Conservation (phyloP, 116 monocot species). For the Cymodocea nodosa region DNA sequence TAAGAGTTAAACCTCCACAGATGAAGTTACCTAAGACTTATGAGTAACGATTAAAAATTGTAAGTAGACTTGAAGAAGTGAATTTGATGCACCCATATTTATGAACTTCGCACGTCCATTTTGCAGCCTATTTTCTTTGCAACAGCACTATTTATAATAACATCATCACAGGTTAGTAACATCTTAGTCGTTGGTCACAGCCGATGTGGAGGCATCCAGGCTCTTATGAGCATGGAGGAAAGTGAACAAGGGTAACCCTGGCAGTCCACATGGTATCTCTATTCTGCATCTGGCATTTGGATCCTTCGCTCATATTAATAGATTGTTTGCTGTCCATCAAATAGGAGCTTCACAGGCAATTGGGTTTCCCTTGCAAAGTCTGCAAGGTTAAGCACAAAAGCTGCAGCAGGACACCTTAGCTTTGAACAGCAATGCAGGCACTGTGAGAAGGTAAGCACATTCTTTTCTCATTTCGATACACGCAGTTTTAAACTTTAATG, state of each 20-base stretch:
- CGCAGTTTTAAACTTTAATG: not conserved
- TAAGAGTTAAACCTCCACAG: no score
- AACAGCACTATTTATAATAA: not conserved
- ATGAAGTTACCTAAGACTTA: no score
- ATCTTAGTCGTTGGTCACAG: constrained; percentile 93
- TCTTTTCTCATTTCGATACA: not conserved
- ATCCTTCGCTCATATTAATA: not conserved
- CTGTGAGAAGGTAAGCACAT: constrained; percentile 70
- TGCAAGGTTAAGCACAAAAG: constrained; percentile 85
- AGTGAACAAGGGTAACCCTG: constrained; percentile 33
- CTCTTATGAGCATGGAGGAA: constrained; percentile 81
- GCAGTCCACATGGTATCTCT: not conserved
- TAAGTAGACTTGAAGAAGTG: no score
- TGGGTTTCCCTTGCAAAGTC: constrained; percentile 94
- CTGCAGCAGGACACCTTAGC: constrained; percentile 67
- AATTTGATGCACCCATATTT: no score
- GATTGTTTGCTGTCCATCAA: not conserved
- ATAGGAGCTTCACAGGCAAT: constrained; percentile 67
- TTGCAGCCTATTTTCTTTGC: not conserved
- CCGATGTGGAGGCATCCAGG: constrained; percentile 90
- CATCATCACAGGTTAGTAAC: constrained; percentile 46
- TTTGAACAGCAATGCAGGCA: constrained; percentile 90
- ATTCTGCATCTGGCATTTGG: not conserved
- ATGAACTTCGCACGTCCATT: no score
- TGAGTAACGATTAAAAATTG: no score